Base-by-base conservation (phyloP, 2,329 filamentous ascomycete species). In the Clonostachys sp. region DNA sequence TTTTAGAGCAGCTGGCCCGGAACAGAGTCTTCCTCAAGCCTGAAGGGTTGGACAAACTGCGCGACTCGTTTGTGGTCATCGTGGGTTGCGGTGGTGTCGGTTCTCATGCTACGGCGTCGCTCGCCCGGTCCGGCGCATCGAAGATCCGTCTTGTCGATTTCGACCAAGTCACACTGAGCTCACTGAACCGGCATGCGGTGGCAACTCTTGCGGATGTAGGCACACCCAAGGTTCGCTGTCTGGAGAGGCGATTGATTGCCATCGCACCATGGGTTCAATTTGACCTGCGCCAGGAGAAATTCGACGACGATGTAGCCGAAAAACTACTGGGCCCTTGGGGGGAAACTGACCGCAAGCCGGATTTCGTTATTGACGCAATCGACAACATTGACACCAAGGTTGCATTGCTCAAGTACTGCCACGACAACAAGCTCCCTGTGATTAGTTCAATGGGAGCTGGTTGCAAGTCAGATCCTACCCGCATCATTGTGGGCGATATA, bases 351-450 rank as follows among this genome's bases (percentile, higher is more conserved):
- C 80, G 78, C 61, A 77, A 77, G 57, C 91, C 91, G 2, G 86
- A 92, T 57, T 99, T 86, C 60, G 83, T 99, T n/a, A 82, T 99
- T 35, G 94, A 99, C 67, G 95, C 92, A 18, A 99, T 99, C 55
- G 94, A 99, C 67, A 97, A 99, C 62, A 97, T 99, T 52, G 89
- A 96, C 45, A 95, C 90, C 46, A 99, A 99, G 71, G 92, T 99
- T 4, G 87, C 86, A 16, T 72, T 99, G 47, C 75, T 99, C 39
- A 84, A 90, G 58, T 95, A 95, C 69, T 99, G 94, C 68, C 78
- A 91, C 62, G 80, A 84, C 51, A 79, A 90, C 61, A 74, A 78
- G 2, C 73, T 97, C 24, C 86, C 83, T 1, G 90, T 99, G 30
- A 91, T 99, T 52, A 94, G 90, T 14, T 89, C 90, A 34, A 97